These are phyloP conservation scores for Sequoia sempervirens DNA, from an alignment of 75 land plant species.

Conservation along the genomic window DNA sequence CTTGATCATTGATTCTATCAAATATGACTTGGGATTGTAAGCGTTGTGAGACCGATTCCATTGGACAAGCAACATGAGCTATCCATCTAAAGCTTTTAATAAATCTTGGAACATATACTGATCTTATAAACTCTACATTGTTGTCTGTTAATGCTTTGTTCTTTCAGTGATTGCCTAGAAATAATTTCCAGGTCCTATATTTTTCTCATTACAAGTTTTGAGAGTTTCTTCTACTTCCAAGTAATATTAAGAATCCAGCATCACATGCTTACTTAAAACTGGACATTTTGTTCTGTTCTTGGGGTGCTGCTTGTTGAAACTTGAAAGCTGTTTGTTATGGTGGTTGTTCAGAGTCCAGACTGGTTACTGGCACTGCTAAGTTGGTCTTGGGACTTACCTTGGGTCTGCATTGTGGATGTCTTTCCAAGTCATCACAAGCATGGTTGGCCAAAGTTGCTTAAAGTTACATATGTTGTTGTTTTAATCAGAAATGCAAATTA, in stretches of 20 bases:
- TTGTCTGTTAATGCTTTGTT: background rate
- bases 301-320: background rate
- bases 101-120: background rate
- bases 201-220: background rate
- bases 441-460: background rate
- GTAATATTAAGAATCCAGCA: background rate
- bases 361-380: background rate
- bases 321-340: background rate
- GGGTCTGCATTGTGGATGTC: background rate
- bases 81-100: background rate
- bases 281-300: background rate
- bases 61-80: background rate
- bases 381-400: background rate
- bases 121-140: background rate
- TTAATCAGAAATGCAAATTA: too few relatives aligned
- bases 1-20: background rate
- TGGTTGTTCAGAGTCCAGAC: background rate
- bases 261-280: background rate
- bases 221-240: background rate
- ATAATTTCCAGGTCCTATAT: background rate
- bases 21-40: background rate
- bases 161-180: background rate
- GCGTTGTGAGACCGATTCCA: background rate
- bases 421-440: too few relatives aligned
- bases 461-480: background rate